phyloP scores from a whole-genome alignment of 495 filamentous ascomycete species.

The Penicillium mononematosum region DNA sequence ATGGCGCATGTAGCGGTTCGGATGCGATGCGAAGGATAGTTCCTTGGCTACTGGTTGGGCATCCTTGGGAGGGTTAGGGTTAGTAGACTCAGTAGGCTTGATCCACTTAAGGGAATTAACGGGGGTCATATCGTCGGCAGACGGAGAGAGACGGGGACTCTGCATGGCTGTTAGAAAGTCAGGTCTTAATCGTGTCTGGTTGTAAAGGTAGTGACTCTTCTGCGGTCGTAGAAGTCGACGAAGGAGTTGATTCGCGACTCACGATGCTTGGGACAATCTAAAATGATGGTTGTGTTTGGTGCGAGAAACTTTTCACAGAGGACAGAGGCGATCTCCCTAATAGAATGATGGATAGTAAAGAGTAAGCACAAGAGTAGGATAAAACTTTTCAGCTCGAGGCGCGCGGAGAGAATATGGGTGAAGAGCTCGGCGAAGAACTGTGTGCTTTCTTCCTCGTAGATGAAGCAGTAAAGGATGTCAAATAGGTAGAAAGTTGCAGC shows the following conservation, averaged over 20 bases:
- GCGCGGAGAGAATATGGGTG: background rate
- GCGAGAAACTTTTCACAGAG: background rate
- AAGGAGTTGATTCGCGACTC: conserved; percentile 5
- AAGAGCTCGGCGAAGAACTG: background rate
- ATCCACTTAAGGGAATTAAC: background rate
- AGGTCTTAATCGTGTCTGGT: background rate
- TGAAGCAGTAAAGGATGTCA: background rate
- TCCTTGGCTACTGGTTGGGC: background rate
- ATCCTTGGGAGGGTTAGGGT: background rate
- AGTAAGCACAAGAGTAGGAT: background rate
- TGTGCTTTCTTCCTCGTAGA: background rate
- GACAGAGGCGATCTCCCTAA: background rate
- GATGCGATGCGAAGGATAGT: background rate
- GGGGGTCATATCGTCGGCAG: background rate
- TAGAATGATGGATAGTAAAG: background rate
- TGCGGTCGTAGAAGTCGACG: background rate
- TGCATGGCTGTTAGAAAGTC: background rate
- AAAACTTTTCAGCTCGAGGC: background rate
- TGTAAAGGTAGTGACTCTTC: background rate
- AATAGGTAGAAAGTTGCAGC: background rate
- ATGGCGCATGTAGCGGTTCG: conserved; percentile 12
- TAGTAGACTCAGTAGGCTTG: background rate
- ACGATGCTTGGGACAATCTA: background rate
- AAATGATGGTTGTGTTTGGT: background rate
- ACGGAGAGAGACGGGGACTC: background rate